A percentile compares a stretch with the other conserved stretches of the same genome.
Conservation (phyloP, 192 early-diverging fungal genomes). For the Radiomyces spectabilis region DNA sequence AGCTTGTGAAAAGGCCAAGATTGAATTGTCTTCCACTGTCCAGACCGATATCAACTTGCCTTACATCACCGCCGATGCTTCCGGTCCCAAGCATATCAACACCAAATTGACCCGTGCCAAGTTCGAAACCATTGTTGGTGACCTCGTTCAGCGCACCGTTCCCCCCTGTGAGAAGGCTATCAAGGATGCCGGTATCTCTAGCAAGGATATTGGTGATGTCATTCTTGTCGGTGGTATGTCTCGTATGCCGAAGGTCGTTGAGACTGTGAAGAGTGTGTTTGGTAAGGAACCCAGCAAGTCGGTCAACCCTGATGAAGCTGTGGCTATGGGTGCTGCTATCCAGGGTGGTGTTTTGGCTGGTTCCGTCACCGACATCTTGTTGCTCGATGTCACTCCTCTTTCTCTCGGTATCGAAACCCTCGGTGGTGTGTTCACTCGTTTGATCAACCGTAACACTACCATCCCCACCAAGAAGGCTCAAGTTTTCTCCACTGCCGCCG, state of each 20-base stretch:
- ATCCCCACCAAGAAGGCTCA: slow-evolving; percentile 99
- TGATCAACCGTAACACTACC: slow-evolving; percentile 97
- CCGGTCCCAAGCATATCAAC: slow-evolving; percentile 97
- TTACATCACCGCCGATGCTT: slow-evolving; percentile 85
- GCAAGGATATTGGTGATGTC: slow-evolving; percentile 86
- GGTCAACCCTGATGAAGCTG: slow-evolving; percentile 98
- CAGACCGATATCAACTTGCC: slow-evolving; percentile 97
- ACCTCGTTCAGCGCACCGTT: slow-evolving; percentile 83
- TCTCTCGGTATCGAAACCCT: slow-evolving; percentile 98
- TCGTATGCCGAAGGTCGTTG: slow-evolving; percentile 94
- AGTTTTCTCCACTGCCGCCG: slow-evolving; percentile 96
- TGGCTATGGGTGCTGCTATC: slow-evolving; percentile 95
- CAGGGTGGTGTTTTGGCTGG: slow-evolving; percentile 98
- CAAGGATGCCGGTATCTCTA: slow-evolving; percentile 83
- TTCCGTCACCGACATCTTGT: slow-evolving; percentile 90
- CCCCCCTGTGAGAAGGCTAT: slow-evolving; percentile 94
- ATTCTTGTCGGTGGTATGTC: slow-evolving; percentile 98
- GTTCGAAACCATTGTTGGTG: slow-evolving; percentile 75
- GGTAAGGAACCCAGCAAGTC: slow-evolving; percentile 87
- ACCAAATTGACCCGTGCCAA: slow-evolving; percentile 85
- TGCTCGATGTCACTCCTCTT: slow-evolving; percentile 95
- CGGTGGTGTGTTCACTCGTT: slow-evolving; percentile 94
- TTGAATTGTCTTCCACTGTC: slow-evolving; percentile 90
- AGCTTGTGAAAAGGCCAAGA: slow-evolving; percentile 98
- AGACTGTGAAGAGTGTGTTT: slow-evolving; percentile 85